Evolutionary conservation across 202 grass and related monocot species (phyloP), one percentile per base, ranked within the genome.

Genomic region (Zizania palustris): DNA sequence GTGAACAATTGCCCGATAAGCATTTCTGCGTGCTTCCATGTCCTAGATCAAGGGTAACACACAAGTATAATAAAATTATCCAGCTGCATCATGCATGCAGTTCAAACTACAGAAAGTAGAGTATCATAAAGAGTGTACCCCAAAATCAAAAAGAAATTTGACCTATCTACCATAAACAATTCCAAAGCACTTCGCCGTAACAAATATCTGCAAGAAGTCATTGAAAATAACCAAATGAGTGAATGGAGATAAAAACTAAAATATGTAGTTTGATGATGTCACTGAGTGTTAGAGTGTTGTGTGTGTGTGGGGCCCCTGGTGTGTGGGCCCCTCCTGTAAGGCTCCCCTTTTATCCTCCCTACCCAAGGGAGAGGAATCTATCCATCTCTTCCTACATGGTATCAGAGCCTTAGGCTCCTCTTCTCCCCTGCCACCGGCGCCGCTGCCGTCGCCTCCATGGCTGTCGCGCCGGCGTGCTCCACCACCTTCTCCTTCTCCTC

Each of bases 141-240:
- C 87, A 41, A 95, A 98, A 77, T 98, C 96, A 85, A 98, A 95
- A 98, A 98, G 79, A 90, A 98, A 80, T 95, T 98, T 19, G 96
- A 98, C 33, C 96, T 88, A 75, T 98, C 96, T 66, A 98, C 83
- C 96, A 98, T 98, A 81, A 98, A 98, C 71, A 98, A 74, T 85
- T 98, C 96, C 87, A 98, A 88, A 82, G 91, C 91, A 72, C 96
- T 98, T 80, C 96, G 93, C 48, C 96, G 87, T 60, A 98, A 81
- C 78, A 98, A 87, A 79, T 98, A 98, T 75, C 96, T 98, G 87
- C 71, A 79, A 82, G 11, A 80, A 84, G 12, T 76, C 71, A 84
- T 76, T 34, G 44, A 38, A 34, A 87, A 62, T 56, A 40, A 70
- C 16, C 33, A 75, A 76, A 66, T 80, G 16, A 72, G 59, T 76